Evolutionary conservation across 768 basidiomycete genomes (phyloP), one percentile per base, ranked within the genome.

Genomic region (Vishniacozyma victoriae): DNA sequence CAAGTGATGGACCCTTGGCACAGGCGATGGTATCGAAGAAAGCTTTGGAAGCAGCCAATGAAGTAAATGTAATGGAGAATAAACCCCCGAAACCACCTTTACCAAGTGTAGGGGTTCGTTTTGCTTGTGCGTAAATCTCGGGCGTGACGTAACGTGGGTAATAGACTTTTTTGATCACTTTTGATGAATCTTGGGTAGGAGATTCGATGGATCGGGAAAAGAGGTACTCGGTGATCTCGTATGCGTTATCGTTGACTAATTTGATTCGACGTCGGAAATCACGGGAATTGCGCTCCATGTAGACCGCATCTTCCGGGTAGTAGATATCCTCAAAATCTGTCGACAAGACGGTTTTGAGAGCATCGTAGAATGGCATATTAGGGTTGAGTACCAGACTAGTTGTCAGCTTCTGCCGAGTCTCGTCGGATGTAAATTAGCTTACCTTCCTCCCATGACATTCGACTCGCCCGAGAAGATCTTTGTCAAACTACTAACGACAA

Each of bases 371-470:
- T 3, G 78, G 79, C 5, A 82, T 77, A 60, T 78, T 75, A 0
- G 92, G 90, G 67, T 96, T 95, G 29, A 97, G 75, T 15, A 91
- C 84, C 5, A 97, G 78, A 62, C 93, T 97, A 2, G 6, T 5
- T 20, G 31, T 36, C 23, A 6, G 39, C 5, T 22, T 24, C 9
- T 9, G 29, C 9, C 29, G 29, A 33, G 29, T 33, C 9, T 9
- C 29, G 29, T 33, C 9, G 29, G 29, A 33, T n/a, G 9, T 33
- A 9, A n/a, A 9, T 9, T 9, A 36, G 75, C 79, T 44, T 60
- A 93, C 93, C 87, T 87, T 65, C 93, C 93, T 37, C 93, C 93
- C 93, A 97, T 96, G 42, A 92, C 89, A 63, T 99, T 96, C 31
- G 83, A 80, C 45, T 86, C 84, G 1, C 93, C 93, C 54, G 88